These are phyloP conservation scores for Botrytis sinoallii DNA, from an alignment of 2,329 filamentous ascomycete species.

Conservation along the genomic window DNA sequence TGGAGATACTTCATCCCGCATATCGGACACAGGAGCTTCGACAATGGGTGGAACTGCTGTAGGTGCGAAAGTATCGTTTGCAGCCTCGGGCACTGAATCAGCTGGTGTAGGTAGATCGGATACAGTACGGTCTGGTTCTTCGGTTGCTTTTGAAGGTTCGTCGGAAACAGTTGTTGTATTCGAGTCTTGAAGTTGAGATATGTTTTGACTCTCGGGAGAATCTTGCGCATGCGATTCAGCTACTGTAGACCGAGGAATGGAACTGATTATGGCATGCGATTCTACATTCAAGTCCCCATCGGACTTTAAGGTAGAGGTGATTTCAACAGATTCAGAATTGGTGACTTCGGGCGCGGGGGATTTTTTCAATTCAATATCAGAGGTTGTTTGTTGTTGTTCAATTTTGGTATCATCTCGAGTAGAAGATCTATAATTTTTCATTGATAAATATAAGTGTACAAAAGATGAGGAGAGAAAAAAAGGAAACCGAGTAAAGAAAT, in stretches of 20 bases:
- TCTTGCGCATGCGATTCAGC: slow-evolving; percentile 16
- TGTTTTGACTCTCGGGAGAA: slow-evolving; percentile 1
- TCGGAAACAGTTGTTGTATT: slow-evolving; percentile 23
- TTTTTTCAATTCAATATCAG: slow-evolving; percentile 12
- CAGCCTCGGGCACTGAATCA: slow-evolving; percentile 29
- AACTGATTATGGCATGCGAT: neutral
- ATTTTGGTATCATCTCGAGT: slow-evolving; percentile 33
- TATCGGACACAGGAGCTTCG: slow-evolving; percentile 36
- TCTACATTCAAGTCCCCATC: slow-evolving; percentile 1
- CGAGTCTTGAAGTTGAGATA: slow-evolving; percentile 18
- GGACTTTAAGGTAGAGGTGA: neutral
- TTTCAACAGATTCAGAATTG: slow-evolving; percentile 1
- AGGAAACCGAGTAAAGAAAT: slow-evolving; percentile 31
- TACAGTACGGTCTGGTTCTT: slow-evolving; percentile 3
- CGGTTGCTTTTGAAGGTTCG: neutral
- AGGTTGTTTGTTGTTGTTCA: slow-evolving; percentile 16
- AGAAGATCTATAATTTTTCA: slow-evolving; percentile 35
- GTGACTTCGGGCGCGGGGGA: neutral
- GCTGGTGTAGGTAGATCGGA: slow-evolving; percentile 22
- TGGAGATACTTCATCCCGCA: slow-evolving; percentile 29
- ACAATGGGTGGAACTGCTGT: slow-evolving; percentile 35
- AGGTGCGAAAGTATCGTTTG: slow-evolving; percentile 27
- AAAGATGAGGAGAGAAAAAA: slow-evolving; percentile 31
- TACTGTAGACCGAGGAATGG: neutral
- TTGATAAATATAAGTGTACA: slow-evolving; percentile 37